Percentiles rank a stretch among this genome's conserved stretches.
These are phyloP conservation scores for Yamadazyma diddensiae DNA, from an alignment of 1,139 yeast genomes.

Conservation along the genomic window DNA sequence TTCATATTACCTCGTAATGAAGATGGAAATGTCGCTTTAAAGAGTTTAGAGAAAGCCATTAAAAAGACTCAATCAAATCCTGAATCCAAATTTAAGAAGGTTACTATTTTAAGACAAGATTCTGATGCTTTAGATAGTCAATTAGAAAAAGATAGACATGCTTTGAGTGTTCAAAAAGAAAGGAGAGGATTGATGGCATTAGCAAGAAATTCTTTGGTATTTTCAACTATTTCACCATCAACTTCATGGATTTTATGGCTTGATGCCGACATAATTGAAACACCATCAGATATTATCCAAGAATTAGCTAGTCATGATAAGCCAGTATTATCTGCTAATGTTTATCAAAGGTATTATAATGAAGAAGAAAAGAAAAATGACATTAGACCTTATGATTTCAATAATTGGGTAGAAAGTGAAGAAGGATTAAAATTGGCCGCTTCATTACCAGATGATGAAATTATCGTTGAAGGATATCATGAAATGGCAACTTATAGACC, in stretches of 20 bases:
- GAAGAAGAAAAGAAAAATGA: constrained; percentile 52
- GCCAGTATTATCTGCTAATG: constrained; percentile 87
- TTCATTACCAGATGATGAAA: constrained; percentile 77
- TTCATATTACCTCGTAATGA: constrained; percentile 81
- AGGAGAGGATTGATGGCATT: constrained; percentile 89
- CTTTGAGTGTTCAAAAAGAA: constrained; percentile 76
- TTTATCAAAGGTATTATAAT: constrained; percentile 76
- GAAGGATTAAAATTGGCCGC: constrained; percentile 76
- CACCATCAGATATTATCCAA: constrained; percentile 78
- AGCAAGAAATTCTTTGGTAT: constrained; percentile 86
- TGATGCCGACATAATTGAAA: constrained; percentile 89
- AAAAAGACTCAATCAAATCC: constrained; percentile 56
- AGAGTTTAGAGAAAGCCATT: constrained; percentile 67
- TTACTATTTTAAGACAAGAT: constrained; percentile 89
- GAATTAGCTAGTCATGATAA: constrained; percentile 85
- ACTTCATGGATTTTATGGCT: constrained; percentile 96
- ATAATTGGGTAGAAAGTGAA: constrained; percentile 94
- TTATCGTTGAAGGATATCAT: constrained; percentile 86
- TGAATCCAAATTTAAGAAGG: constrained; percentile 64
- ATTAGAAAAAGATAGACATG: constrained; percentile 72
- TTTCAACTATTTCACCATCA: constrained; percentile 85
- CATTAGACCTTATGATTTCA: constrained; percentile 88
- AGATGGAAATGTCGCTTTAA: constrained; percentile 78
- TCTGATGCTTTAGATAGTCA: constrained; percentile 69
- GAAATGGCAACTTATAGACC: constrained; percentile 94